Base-by-base conservation (phyloP, 129 eudicot species). In the Deinandra increscens region DNA sequence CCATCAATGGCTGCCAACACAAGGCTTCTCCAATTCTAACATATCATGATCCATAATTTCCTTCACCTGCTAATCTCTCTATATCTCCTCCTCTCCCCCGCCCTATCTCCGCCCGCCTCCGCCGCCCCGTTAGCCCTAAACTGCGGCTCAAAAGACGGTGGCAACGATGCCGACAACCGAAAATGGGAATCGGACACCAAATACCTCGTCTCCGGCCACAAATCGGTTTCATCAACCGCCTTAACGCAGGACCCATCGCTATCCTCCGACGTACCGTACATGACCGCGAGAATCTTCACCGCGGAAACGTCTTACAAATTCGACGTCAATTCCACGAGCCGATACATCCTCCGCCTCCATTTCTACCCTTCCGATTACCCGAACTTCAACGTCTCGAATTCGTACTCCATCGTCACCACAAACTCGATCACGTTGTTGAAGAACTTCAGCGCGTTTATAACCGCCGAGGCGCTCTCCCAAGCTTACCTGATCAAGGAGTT, bases 321-420 rank as follows among this genome's bases (percentile, higher is more conserved):
- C 56, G 68, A 78, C 9, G 73, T 86, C 13, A 76, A 86, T 37
- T 66, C 84, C 6, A 71, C 82, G 5, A 51, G 79, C 42, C 84
- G 90, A 0, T 64, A 79, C 49, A 64, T 89, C n/a, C 74, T 86
- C 0, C 78, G 93, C 8, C 75, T 89, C 39, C 90, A 84, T 80
- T 89, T 89, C 48, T 89, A 86, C 70, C 96, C 96, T 3, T 80
- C 93, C 3, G 49, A 84, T 9, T 89, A 86, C 70, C 88, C 93
- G 2, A 54, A 82, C 37, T 78, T 63, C 75, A 72, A 89, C 66
- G 50, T 82, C 6, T 64, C 86, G 8, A 76, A 81, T 12, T 89
- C 93, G 0, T 86, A 79, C 48, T 79, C 83, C 53, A 38, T 81
- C 14, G 87, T 89, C 0, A 46, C 41, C 0, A 86, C 83, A 2